phyloP scores from a whole-genome alignment of 805 yeast genomes.

The Ogataea haglerorum region DNA sequence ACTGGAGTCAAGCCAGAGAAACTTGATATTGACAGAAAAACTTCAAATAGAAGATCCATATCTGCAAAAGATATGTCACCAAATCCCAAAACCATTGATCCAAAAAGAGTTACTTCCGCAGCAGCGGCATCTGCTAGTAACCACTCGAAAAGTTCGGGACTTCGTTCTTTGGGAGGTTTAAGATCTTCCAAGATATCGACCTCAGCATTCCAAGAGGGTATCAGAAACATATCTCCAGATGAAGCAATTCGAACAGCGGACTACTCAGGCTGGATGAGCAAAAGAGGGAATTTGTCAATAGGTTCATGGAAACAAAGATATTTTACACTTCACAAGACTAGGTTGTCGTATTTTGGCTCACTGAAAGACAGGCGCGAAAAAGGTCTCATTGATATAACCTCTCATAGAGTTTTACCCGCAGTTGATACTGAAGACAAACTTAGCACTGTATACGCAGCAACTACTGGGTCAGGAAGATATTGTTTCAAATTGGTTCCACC shows the following conservation, averaged over 20 bases:
- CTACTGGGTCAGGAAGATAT: conserved; percentile 89
- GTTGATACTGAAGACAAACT: conserved; percentile 71
- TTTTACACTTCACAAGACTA: conserved; percentile 86
- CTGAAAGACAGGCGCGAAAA: conserved; percentile 79
- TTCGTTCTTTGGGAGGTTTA: conserved; percentile 40
- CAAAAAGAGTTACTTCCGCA: conserved; percentile 43
- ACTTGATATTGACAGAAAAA: conserved; percentile 1
- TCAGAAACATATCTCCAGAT: conserved; percentile 67
- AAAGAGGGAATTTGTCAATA: conserved; percentile 77
- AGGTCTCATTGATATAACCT: conserved; percentile 93
- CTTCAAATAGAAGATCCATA: conserved; percentile 45
- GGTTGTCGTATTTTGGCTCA: conserved; percentile 82
- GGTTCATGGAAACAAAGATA: conserved; percentile 90
- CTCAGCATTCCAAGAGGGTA: conserved; percentile 85
- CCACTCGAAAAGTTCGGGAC: conserved; percentile 34
- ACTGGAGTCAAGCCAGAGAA: neutral
- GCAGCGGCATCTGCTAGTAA: conserved; percentile 32
- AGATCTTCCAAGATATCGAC: conserved; percentile 56
- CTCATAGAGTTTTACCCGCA: conserved; percentile 86
- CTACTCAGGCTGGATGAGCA: conserved; percentile 93
- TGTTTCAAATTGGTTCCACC: conserved; percentile 95
- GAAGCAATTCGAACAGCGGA: conserved; percentile 75
- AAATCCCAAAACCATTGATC: conserved; percentile 22
- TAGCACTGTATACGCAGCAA: conserved; percentile 84
- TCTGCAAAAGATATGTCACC: conserved; percentile 43